Conservation (phyloP, 768 basidiomycete species). For the Lactifluus hygrophoroides region DNA sequence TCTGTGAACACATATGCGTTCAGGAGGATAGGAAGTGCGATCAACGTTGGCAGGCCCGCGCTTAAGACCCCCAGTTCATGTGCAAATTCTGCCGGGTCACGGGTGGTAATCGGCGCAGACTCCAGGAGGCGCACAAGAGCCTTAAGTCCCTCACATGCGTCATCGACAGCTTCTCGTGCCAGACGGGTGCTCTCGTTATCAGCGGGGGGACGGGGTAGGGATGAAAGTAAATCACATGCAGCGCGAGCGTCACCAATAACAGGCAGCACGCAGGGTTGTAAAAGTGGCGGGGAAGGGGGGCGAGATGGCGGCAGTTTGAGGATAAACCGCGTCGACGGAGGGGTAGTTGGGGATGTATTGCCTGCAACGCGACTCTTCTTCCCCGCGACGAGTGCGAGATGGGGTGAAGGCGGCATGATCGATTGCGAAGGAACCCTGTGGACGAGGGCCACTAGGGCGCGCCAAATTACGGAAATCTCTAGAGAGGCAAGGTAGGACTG, state of each 20-base stretch:
- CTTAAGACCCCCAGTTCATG: conserved; percentile 46
- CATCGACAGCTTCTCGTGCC: conserved; percentile 76
- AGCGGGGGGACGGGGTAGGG: conserved; percentile 52
- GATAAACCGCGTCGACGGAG: conserved; percentile 49
- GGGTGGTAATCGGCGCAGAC: conserved; percentile 21
- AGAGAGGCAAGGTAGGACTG: conserved; percentile 61
- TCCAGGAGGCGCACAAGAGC: conserved; percentile 52
- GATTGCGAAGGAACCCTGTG: conserved; percentile 40
- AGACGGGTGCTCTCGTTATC: conserved; percentile 41
- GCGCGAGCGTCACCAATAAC: conserved; percentile 51
- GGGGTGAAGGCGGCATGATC: conserved; percentile 34
- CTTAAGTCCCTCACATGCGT: conserved; percentile 59
- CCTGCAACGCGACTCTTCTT: conserved; percentile 27
- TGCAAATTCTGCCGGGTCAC: conserved; percentile 23
- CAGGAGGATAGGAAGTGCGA: conserved; percentile 62
- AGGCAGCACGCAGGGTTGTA: conserved; percentile 29
- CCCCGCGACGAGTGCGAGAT: conserved; percentile 24
- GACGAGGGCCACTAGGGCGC: conserved; percentile 59
- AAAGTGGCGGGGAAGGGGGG: conserved; percentile 50
- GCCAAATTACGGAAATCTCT: conserved; percentile 69
- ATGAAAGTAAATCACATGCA: conserved; percentile 50
- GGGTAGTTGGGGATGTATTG: conserved; percentile 46
- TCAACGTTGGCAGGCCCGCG: conserved; percentile 60
- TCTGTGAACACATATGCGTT: conserved; percentile 31
- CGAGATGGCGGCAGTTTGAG: conserved; percentile 61